phyloP scores from a whole-genome alignment of 2,329 filamentous ascomycete species.

The Colletotrichum tofieldiae region DNA sequence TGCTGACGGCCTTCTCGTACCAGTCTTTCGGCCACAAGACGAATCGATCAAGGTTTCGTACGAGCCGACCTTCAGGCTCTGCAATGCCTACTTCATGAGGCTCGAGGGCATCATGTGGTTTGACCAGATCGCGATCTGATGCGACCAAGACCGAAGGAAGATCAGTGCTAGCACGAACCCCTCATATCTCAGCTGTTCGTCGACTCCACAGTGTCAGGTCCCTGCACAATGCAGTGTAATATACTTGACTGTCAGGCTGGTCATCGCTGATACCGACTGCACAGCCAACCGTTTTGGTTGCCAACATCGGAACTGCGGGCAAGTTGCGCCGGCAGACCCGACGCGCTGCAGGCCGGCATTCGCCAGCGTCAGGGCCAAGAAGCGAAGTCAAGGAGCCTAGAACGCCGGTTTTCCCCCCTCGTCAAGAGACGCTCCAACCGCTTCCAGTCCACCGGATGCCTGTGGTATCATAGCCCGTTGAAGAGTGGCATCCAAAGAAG shows the following conservation, averaged over 20 bases:
- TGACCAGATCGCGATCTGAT: conserved; percentile 37
- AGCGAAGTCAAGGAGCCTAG: conserved; percentile 36
- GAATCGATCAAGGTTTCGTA: background rate
- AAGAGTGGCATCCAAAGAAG: background rate
- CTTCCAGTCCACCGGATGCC: conserved; percentile 29
- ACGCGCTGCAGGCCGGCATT: conserved; percentile 40
- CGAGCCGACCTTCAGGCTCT: background rate
- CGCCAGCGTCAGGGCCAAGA: conserved; percentile 32
- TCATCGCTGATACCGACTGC: conserved; percentile 29
- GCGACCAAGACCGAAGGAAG: conserved; percentile 27
- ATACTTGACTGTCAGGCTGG: conserved; percentile 25
- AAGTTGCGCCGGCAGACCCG: conserved; percentile 42
- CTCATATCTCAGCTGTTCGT: conserved; percentile 38
- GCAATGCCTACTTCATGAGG: background rate
- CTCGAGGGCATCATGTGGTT: conserved; percentile 5
- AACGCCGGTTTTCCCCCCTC: conserved; percentile 28
- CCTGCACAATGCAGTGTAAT: conserved; percentile 42
- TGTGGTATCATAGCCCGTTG: conserved; percentile 24
- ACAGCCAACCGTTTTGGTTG: conserved; percentile 32
- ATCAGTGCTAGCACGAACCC: conserved; percentile 29
- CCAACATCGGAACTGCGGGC: conserved; percentile 41
- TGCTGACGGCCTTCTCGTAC: conserved; percentile 28
- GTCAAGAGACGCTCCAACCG: conserved; percentile 35
- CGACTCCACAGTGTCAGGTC: conserved; percentile 34
- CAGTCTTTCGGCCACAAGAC: conserved; percentile 19